phyloP scores from a whole-genome alignment of 2,329 filamentous ascomycete genomes.

The Aspergillus persii region DNA sequence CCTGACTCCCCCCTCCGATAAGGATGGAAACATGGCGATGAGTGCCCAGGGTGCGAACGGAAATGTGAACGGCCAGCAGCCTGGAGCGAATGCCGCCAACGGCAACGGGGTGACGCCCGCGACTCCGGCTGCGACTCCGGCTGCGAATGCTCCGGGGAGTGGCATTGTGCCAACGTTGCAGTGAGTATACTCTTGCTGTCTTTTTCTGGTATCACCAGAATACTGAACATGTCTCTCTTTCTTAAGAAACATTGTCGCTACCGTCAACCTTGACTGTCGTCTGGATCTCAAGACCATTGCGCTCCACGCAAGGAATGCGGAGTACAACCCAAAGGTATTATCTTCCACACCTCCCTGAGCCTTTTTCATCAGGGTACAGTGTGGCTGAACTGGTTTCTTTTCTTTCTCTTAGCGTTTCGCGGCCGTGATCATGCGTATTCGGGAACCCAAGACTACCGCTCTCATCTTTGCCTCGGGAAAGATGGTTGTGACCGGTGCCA shows the following conservation, averaged over 20 bases:
- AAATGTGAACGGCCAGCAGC: slow-evolving; percentile 52
- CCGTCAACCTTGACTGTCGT: slow-evolving; percentile 95
- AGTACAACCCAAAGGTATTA: slow-evolving; percentile 96
- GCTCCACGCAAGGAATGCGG: slow-evolving; percentile 93
- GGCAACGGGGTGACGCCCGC: slow-evolving; percentile 80
- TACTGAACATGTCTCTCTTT: slow-evolving; percentile 46
- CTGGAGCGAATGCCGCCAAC: slow-evolving; percentile 58
- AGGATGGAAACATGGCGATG: slow-evolving; percentile 57
- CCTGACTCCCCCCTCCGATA: slow-evolving; percentile 73
- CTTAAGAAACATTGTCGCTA: slow-evolving; percentile 95
- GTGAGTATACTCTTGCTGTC: slow-evolving; percentile 69
- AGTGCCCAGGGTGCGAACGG: slow-evolving; percentile 48
- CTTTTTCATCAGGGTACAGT: slow-evolving; percentile 36
- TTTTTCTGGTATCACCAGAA: slow-evolving; percentile 45
- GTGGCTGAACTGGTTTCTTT: slow-evolving; percentile 45
- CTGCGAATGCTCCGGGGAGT: slow-evolving; percentile 76
- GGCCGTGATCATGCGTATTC: slow-evolving; percentile 99
- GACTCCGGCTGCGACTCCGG: slow-evolving; percentile 89
- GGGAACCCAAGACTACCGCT: slow-evolving; percentile 96
- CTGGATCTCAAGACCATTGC: slow-evolving; percentile 98
- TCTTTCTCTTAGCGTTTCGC: slow-evolving; percentile 76
- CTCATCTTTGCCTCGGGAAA: slow-evolving; percentile 98
- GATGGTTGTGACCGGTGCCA: slow-evolving; percentile 98
- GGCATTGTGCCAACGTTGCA: slow-evolving; percentile 91
- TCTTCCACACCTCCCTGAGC: slow-evolving; percentile 34